Evolutionary conservation across 140 eudicot species (phyloP).

Genomic region (Cichorium intybus): DNA sequence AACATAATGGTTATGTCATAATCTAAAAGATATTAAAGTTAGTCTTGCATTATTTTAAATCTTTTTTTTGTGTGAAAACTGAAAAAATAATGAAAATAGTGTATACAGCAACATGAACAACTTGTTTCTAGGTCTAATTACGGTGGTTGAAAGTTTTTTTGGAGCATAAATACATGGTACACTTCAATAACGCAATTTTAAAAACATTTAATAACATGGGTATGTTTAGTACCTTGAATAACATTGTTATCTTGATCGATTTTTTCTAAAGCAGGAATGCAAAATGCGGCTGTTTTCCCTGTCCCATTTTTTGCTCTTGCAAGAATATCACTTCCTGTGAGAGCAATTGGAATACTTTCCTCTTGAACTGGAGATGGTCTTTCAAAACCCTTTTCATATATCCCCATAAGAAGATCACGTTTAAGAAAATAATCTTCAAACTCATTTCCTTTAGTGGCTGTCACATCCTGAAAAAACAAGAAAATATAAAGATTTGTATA

Average conservation of each 20-base stretch:
- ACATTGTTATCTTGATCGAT: slow-evolving; percentile 80
- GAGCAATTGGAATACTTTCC: slow-evolving; percentile 93
- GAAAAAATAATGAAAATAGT: too few species aligned
- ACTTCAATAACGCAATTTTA: too few species aligned
- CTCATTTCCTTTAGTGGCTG: slow-evolving; percentile 91
- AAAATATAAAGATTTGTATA: not conserved
- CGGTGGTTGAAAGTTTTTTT: too few species aligned
- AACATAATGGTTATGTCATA: too few species aligned
- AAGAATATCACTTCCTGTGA: slow-evolving; percentile 86
- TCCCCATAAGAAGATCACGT: slow-evolving; percentile 82
- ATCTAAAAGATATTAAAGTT: too few species aligned
- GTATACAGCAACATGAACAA: too few species aligned
- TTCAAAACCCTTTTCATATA: slow-evolving; percentile 90
- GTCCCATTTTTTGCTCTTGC: slow-evolving; percentile 93
- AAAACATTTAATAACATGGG: not conserved
- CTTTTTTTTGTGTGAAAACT: too few species aligned
- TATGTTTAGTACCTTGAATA: slow-evolving; percentile 66
- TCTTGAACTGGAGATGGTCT: slow-evolving; percentile 90
- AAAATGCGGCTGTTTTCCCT: slow-evolving; percentile 88
- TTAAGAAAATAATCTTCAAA: slow-evolving; percentile 81
- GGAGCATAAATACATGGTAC: too few species aligned
- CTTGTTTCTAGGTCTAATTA: too few species aligned
- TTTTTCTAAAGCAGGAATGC: slow-evolving; percentile 80
- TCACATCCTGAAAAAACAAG: slow-evolving; percentile 52
- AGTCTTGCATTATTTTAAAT: too few species aligned